phyloP scores from a whole-genome alignment of 164 flowering plant species.

The Dillenia turbinata region DNA sequence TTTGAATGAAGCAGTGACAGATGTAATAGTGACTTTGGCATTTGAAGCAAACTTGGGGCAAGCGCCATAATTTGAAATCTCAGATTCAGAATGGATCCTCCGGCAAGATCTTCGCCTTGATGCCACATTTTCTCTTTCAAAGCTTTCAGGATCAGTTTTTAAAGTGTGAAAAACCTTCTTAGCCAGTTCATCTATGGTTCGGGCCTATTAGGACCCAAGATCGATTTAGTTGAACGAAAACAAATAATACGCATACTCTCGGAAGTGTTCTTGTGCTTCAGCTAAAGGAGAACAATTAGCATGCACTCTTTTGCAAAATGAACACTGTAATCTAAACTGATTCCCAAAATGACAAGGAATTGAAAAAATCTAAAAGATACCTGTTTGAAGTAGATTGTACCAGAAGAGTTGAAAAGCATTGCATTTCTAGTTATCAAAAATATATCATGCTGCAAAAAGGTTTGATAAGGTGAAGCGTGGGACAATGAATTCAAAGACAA shows the following conservation, averaged over 20 bases:
- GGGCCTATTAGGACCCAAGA: conserved; percentile 42
- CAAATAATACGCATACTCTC: too few relatives aligned
- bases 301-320: too few relatives aligned
- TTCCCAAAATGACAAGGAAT: too few relatives aligned
- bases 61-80: conserved; percentile 11
- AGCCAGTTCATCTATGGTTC: conserved; percentile 50
- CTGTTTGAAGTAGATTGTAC: conserved; percentile 58
- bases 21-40: conserved; percentile 11
- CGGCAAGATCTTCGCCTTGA: conserved; percentile 36
- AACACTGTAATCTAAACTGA: too few relatives aligned
- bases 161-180: conserved; percentile 49
- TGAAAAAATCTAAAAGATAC: conserved; percentile 18
- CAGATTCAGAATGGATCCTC: conserved; percentile 23
- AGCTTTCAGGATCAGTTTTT: conserved; percentile 50
- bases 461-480: too few relatives aligned
- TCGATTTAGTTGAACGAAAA: too few relatives aligned
- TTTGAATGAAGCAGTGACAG: conserved; percentile 12
- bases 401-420: conserved; percentile 63
- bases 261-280: too few relatives aligned
- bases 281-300: too few relatives aligned
- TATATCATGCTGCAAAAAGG: conserved; percentile 52
- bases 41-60: conserved; percentile 11
- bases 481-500: conserved; percentile 2
- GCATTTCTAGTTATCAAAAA: conserved; percentile 64
- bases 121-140: conserved; percentile 34